Evolutionary conservation across 2,329 filamentous ascomycete genomes (phyloP).

Genomic region (Diaporthe australafricana): DNA sequence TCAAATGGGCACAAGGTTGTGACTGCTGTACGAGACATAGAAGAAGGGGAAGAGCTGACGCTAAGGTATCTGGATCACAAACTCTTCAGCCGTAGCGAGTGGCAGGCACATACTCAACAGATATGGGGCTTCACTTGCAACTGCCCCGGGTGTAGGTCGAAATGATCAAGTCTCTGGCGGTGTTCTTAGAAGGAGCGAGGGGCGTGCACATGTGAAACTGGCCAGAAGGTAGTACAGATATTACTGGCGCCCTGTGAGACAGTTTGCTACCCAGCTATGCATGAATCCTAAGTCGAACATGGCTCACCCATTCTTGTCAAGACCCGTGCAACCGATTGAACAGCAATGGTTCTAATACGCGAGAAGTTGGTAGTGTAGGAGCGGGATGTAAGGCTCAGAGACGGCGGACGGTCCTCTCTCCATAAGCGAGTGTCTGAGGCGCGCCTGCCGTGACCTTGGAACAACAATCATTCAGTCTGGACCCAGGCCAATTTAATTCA

Average conservation of each 20-base stretch:
- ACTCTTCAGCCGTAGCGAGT: conserved; percentile 6
- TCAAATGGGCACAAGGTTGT: conserved; percentile 21
- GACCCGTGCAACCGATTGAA: too few species aligned
- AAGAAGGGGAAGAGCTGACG: conserved; percentile 23
- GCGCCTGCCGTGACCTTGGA: too few species aligned
- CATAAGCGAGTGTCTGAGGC: neutral
- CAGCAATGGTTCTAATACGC: neutral
- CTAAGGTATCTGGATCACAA: conserved; percentile 25
- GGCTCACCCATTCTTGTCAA: neutral
- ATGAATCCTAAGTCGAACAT: too few species aligned
- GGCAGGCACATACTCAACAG: neutral
- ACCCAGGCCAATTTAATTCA: neutral
- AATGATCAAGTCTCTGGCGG: neutral
- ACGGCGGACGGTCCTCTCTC: neutral
- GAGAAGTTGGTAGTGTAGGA: neutral
- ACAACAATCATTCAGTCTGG: too few species aligned
- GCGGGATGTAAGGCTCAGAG: neutral
- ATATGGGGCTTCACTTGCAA: conserved; percentile 22
- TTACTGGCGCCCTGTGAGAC: too few species aligned
- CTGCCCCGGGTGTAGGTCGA: neutral
- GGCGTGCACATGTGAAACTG: too few species aligned
- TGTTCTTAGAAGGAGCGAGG: rapidly evolving
- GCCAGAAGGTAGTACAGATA: too few species aligned
- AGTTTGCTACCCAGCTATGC: too few species aligned
- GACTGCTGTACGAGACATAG: conserved; percentile 24